Base-by-base conservation (phyloP, 2,329 filamentous ascomycete genomes). In the Dactylellina parvicollis region DNA sequence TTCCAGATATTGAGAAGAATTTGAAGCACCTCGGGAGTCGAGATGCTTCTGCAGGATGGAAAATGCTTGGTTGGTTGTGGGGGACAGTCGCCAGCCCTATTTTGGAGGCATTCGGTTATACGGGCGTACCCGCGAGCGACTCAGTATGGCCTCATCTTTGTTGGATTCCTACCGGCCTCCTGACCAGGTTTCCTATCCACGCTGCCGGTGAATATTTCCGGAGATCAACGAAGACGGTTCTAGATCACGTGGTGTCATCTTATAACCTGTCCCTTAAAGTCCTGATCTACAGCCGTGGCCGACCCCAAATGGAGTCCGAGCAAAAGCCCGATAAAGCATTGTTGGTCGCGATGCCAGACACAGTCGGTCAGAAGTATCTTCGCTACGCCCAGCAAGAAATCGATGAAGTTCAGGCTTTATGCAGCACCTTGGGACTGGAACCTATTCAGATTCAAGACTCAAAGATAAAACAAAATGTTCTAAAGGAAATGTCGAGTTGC, bases 221-320 rank as follows among this genome's bases (percentile, higher is more conserved):
- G 4, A 36, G 55, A 1, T 76, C 73, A 7, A 34, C 18, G 0
- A 64, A 79, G 3, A 79, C 79, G 0, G 78, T 78, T 0, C 50
- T 82, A 1, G 79, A 81, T 50, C 75, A 79, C 42, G 81, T 80
- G 4, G 76, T 82, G 1, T 83, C 81, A 3, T 82, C 81, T 0
- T 83, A 82, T 56, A 77, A 60, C 10, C 76, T 78, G 0, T 81
- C 81, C 2, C 54, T 82, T 34, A 80, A 78, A 69, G 74, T 79
- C 2, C 32, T 82, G 0, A 72, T 80, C 12, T 59, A 78, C 18
- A 73, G 69, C 5, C 78, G 75, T 9, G 77, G 61, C 50, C 61
- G 26, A 14, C 20, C 34, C 4, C 10, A 9, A 8, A 16, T 36
- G 28, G 4, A 2, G 28, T 8, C 4, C 10, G 16, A 4, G 12